Conservation (phyloP, 208 protist species). For the Trichomonas gallinae region DNA sequence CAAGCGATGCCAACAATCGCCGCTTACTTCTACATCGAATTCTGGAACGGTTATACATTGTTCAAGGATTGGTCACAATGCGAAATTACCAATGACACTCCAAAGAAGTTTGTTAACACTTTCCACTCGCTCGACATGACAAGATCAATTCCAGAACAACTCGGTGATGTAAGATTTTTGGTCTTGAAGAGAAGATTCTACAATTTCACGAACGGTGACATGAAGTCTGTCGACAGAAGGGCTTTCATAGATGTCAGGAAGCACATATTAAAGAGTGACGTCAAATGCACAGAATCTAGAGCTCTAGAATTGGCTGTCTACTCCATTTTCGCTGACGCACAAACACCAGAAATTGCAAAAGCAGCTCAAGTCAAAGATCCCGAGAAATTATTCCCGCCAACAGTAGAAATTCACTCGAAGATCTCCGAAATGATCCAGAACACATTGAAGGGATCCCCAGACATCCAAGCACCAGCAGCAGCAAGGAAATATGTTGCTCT, state of each 20-base stretch:
- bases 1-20: too few species aligned
- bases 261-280: not conserved
- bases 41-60: too few species aligned
- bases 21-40: too few species aligned
- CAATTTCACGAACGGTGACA: not conserved
- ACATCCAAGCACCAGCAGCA: not conserved
- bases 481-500: not conserved
- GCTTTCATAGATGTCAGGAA: not conserved
- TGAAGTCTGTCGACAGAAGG: not conserved
- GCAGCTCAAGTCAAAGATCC: not conserved
- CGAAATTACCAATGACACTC: not conserved
- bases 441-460: not conserved
- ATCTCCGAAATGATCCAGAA: not conserved
- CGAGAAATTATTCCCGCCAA: not conserved
- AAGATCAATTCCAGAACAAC: not conserved
- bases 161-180: not conserved
- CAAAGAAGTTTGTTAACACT: too few species aligned
- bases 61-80: not conserved
- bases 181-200: not conserved
- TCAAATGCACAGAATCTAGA: too few species aligned
- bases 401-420: too few species aligned
- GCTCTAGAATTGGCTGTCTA: not conserved
- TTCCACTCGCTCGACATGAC: not conserved
- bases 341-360: not conserved
- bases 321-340: not conserved